Evolutionary conservation across 2,329 filamentous ascomycete species (phyloP), one percentile per base, ranked within the genome.

Genomic region (Setomelanomma holmii): DNA sequence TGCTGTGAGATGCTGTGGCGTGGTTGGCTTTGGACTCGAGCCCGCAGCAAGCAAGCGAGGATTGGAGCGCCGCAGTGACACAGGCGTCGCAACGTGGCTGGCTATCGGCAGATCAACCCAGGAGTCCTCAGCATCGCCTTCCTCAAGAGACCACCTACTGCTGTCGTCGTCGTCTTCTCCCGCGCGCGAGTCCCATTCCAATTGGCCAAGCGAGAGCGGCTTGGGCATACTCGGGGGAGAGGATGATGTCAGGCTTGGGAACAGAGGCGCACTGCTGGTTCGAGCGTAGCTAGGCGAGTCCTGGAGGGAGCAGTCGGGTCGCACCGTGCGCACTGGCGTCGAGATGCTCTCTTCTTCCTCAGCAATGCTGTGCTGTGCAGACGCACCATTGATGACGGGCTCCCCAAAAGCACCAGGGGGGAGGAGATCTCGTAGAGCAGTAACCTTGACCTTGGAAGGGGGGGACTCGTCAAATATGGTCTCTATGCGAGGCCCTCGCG

Each of bases 381-480:
- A 58, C 49, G 63, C 63, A 61, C 61, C 64, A 65, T 69, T 65
- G 23, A 64, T 53, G 40, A 68, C 66, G 24, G 69, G 67, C 41
- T 74, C 73, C 17, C 70, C 66, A 53, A 81, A 78, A 24, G 78
- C 74, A 19, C 78, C 78, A 45, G 78, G 75, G 23, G 77, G 78
- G 7, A 82, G 72, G 16, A 83, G 72, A 58, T 83, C 79, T 51
- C 78, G 76, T 40, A 84, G 70, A 49, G 75, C 74, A 46, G 76
- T 70, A 45, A 79, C 62, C 61, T 76, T 79, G 55, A 74, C 66
- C 56, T 78, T 77, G 40, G 69, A 73, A 40, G 73, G 66, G 30
- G 87, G 88, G 12, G 89, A 90, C 63, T 93, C 89, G 74, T 93
- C 89, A 72, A 92, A 93, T 79, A 92, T 89, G 20, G 86, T 90